phyloP scores from a whole-genome alignment of 2,329 filamentous ascomycete genomes.

The Colletotrichum sojae region DNA sequence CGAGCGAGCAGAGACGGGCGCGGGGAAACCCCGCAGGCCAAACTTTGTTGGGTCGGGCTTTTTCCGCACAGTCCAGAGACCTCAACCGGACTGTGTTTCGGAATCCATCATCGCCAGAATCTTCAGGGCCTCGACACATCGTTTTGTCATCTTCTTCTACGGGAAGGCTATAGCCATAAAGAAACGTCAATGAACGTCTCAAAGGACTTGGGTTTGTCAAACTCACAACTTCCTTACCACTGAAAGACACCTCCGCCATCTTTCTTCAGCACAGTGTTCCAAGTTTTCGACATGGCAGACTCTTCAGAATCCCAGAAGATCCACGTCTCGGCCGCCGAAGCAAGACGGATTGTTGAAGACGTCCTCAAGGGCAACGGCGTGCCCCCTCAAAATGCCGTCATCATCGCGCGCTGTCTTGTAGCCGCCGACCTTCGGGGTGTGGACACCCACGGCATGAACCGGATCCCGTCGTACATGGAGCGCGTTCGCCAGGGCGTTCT shows the following conservation, averaged over 20 bases:
- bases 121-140: background rate
- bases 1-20: conserved; percentile 12
- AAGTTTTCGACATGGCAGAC: conserved; percentile 25
- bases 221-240: background rate
- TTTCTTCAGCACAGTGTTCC: conserved; percentile 1
- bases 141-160: background rate
- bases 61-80: conserved; percentile 1
- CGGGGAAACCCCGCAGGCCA: conserved; percentile 23
- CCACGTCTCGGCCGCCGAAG: conserved; percentile 57
- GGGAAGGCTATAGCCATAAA: background rate
- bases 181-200: background rate
- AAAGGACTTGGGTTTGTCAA: fast-evolving
- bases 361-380: conserved; percentile 75
- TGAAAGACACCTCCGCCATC: background rate
- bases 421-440: conserved; percentile 83
- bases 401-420: conserved; percentile 78
- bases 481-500: conserved; percentile 80
- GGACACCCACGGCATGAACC: conserved; percentile 83
- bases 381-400: conserved; percentile 68
- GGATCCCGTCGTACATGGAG: conserved; percentile 83
- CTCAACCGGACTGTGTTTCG: background rate
- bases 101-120: background rate
- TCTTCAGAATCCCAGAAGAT: conserved; percentile 42
- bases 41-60: conserved; percentile 30
- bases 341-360: conserved; percentile 63